Conservation (phyloP, 2,329 filamentous ascomycete genomes). For the Phaeosphaeriaceae sp. region DNA sequence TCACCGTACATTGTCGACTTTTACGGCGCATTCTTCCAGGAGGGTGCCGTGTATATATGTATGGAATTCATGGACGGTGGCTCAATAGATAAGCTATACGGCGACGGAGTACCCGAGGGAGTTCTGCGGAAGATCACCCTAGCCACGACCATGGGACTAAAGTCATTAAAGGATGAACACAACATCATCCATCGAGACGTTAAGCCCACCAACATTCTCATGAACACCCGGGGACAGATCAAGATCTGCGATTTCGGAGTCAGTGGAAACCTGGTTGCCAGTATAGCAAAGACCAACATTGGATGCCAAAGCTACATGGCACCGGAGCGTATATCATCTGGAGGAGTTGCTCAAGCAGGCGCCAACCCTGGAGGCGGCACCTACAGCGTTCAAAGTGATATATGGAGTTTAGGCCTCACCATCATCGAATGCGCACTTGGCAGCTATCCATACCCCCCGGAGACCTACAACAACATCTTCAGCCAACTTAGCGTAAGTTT, state of each 20-base stretch:
- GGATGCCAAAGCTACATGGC: slow-evolving; percentile 99
- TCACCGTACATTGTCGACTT: slow-evolving; percentile 99
- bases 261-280: slow-evolving; percentile 93
- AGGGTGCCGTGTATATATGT: slow-evolving; percentile 98
- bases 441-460: slow-evolving; percentile 93
- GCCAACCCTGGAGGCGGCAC: slow-evolving; percentile 77
- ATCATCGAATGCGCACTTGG: slow-evolving; percentile 97
- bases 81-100: slow-evolving; percentile 95
- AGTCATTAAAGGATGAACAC: slow-evolving; percentile 94
- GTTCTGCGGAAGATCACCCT: slow-evolving; percentile 90
- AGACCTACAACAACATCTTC: slow-evolving; percentile 98
- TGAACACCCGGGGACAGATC: slow-evolving; percentile 87
- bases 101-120: slow-evolving; percentile 85
- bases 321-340: slow-evolving; percentile 90
- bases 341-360: slow-evolving; percentile 75
- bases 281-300: slow-evolving; percentile 98
- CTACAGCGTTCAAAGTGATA: slow-evolving; percentile 97
- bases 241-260: slow-evolving; percentile 99
- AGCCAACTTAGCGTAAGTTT: slow-evolving; percentile 87
- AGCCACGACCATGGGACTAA: slow-evolving; percentile 88
- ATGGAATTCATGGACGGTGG: slow-evolving; percentile 99
- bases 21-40: slow-evolving; percentile 98
- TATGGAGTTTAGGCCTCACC: slow-evolving; percentile 93
- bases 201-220: slow-evolving; percentile 97
- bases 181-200: slow-evolving; percentile 99